Base-by-base conservation (phyloP, 1,139 yeast genomes). In the Yamadazyma pseudoaaseri region DNA sequence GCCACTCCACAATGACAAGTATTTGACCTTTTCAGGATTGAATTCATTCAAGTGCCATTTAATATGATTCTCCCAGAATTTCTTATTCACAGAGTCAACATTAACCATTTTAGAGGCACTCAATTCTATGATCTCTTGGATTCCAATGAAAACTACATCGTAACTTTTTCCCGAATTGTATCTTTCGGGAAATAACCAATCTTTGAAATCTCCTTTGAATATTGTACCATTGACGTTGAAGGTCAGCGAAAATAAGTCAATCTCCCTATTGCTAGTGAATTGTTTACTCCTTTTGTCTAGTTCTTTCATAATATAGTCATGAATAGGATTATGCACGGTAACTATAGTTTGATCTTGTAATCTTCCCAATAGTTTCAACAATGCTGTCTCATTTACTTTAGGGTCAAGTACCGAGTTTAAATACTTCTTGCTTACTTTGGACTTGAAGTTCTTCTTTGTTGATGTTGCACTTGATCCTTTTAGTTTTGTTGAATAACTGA, bases 41-140 rank as follows among this genome's bases (percentile, higher is more conserved):
- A 53, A 39, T 6, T 53, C 51, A 42, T 84, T 81, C 35, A 94
- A 61, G 10, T 81, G 69, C 14, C 62, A 59, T 31, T 76, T 65
- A 17, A 92, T 73, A 38, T 76, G 79, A 33, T 67, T 66, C 45
- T 89, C 97, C 99, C 99, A 94, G 44, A 74, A 77, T 21, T 68
- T 58, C 41, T 85, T 74, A 36, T 85, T 81, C 21, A 73, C 74
- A 0, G 85, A 76, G 56, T 92, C 96, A 1, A 87, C 81, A 33
- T 81, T 79, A 41, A 92, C 73, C 75, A 92, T 89, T 52, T 89
- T 92, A 2, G 94, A 86, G 0, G 99, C 87, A 4, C 90, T 83
- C 32, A 94, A 65, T 56, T 90, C 97, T 9, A 92, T 92, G 34
- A 92, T 81, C 54, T 94, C 99, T 57, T 94, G 96, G 36, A 94